Conservation (phyloP, 805 yeast species). For the Yamadazyma tumulicola region DNA sequence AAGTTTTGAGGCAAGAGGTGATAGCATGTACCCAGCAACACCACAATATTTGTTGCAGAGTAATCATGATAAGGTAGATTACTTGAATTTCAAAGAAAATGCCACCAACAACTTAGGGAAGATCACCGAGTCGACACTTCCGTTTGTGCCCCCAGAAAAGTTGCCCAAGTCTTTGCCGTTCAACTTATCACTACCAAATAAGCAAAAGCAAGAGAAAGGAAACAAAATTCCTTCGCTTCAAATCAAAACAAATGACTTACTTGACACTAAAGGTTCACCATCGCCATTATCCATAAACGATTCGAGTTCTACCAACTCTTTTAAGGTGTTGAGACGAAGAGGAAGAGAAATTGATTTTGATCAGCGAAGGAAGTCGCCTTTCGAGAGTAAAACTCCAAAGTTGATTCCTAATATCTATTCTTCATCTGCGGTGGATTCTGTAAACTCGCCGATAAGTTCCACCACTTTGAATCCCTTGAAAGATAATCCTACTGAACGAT, state of each 20-base stretch:
- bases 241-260: conserved; percentile 9
- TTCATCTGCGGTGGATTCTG: conserved; percentile 25
- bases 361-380: conserved; percentile 73
- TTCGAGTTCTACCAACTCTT: conserved; percentile 33
- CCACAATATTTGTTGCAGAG: conserved; percentile 61
- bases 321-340: conserved; percentile 65
- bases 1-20: conserved; percentile 47
- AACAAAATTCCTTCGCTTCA: conserved; percentile 12
- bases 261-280: not conserved
- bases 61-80: conserved; percentile 45
- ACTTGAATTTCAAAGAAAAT: conserved; percentile 53
- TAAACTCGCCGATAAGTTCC: conserved; percentile 32
- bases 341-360: conserved; percentile 78
- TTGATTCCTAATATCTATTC: conserved; percentile 32
- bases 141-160: conserved; percentile 8
- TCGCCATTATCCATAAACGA: conserved; percentile 1
- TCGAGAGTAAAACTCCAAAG: conserved; percentile 44
- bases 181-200: conserved; percentile 11
- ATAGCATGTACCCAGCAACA: conserved; percentile 54
- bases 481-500: conserved; percentile 15
- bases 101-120: conserved; percentile 13
- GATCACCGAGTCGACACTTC: conserved; percentile 10
- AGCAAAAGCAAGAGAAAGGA: conserved; percentile 7
- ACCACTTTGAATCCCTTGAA: conserved; percentile 28
- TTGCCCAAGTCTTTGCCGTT: conserved; percentile 5